Conservation (phyloP, 306 rosid species). For the Gillenia trifoliata region DNA sequence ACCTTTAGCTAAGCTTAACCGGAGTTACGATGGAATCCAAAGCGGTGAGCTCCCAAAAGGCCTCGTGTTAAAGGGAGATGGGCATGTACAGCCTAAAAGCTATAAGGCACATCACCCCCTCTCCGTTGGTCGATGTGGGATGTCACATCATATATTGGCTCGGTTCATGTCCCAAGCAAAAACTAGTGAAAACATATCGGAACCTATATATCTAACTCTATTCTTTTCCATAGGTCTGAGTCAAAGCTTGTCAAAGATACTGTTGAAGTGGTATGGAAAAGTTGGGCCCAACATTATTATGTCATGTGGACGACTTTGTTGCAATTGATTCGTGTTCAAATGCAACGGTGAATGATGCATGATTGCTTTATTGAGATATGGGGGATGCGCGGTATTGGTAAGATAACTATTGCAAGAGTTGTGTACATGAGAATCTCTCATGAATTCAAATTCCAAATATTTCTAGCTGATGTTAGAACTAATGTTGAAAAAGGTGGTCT, state of each 20-base stretch:
- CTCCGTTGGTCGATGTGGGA: no score
- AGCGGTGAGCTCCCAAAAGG: no score
- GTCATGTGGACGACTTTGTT: background rate
- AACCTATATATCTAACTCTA: background rate
- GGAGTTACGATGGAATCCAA: no score
- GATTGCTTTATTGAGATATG: conserved; percentile 7
- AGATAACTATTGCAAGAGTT: conserved; percentile 2
- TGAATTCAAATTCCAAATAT: background rate
- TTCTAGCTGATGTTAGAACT: conserved; percentile 1
- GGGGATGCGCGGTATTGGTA: conserved; percentile 18
- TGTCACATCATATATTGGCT: no score
- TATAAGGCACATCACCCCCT: no score
- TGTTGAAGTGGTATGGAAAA: background rate
- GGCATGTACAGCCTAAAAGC: no score
- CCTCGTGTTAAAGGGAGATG: no score
- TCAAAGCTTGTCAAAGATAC: background rate
- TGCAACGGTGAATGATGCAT: background rate
- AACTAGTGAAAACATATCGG: background rate
- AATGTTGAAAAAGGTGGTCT: background rate
- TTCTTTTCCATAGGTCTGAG: background rate
- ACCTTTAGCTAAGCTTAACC: no score
- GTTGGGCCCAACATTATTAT: background rate
- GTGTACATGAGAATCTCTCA: background rate
- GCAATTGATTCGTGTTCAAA: background rate
- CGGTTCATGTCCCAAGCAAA: background rate